Percentiles rank a stretch among this genome's conserved stretches.
Evolutionary conservation across 1,284 basidiomycete species (phyloP).

Genomic region (Ustilago lituana): DNA sequence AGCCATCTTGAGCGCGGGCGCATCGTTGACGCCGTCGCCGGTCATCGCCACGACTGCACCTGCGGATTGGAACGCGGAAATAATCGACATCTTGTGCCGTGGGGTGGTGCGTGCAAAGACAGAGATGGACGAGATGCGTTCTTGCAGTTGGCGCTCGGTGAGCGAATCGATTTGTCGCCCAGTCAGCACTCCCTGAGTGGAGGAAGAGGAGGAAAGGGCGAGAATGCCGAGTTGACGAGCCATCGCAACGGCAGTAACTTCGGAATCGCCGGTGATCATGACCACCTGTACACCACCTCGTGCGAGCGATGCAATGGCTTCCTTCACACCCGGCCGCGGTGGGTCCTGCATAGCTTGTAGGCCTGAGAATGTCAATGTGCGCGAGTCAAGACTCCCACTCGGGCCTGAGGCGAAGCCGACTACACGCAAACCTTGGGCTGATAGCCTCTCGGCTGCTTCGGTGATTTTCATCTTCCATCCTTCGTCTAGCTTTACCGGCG

Average conservation of each 20-base stretch:
- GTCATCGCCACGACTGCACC: slow-evolving; percentile 97
- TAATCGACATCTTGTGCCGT: slow-evolving; percentile 95
- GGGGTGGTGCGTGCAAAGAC: slow-evolving; percentile 96
- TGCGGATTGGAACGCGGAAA: slow-evolving; percentile 87
- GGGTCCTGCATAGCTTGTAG: slow-evolving; percentile 96
- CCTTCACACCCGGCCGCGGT: slow-evolving; percentile 89
- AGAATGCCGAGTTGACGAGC: slow-evolving; percentile 85
- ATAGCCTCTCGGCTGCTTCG: slow-evolving; percentile 77
- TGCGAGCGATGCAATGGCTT: slow-evolving; percentile 82
- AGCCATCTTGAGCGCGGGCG: slow-evolving; percentile 95
- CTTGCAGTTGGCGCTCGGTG: slow-evolving; percentile 80
- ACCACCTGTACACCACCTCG: slow-evolving; percentile 89
- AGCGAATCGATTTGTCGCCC: slow-evolving; percentile 82
- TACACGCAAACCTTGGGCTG: slow-evolving; percentile 82
- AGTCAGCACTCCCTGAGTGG: slow-evolving; percentile 73
- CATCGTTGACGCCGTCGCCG: slow-evolving; percentile 97
- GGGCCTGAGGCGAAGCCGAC: slow-evolving; percentile 87
- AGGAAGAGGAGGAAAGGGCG: slow-evolving; percentile 8
- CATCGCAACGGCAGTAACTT: slow-evolving; percentile 88
- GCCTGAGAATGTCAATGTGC: slow-evolving; percentile 84
- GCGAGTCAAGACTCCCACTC: slow-evolving; percentile 56
- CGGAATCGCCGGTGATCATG: slow-evolving; percentile 97
- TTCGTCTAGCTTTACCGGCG: slow-evolving; percentile 79
- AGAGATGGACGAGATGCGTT: slow-evolving; percentile 80
- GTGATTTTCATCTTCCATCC: slow-evolving; percentile 76